Evolutionary conservation across 2,329 filamentous ascomycete species (phyloP).

Genomic region (Colletotrichum chrysophilum): DNA sequence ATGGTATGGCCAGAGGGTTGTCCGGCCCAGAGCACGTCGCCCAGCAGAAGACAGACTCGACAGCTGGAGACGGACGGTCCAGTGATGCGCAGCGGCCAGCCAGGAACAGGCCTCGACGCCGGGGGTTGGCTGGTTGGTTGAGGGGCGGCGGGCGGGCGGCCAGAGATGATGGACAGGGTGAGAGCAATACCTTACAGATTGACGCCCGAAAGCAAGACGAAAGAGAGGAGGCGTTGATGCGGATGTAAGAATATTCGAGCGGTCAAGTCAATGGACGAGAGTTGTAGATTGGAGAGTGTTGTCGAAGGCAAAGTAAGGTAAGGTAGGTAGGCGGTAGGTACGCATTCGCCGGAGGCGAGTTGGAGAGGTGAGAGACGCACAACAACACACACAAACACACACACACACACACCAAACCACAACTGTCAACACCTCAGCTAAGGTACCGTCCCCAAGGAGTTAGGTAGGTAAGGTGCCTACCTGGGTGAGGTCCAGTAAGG

Average conservation of each 20-base stretch:
- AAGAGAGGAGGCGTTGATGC: neutral
- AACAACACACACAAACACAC: neutral
- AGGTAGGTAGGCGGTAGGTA: neutral
- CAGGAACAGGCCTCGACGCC: conserved; percentile 15
- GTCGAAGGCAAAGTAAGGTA: neutral
- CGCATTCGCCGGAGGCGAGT: neutral
- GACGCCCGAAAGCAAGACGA: neutral
- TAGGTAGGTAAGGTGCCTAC: neutral
- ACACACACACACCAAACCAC: neutral
- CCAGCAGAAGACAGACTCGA: neutral
- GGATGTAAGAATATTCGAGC: neutral
- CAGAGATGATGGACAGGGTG: neutral
- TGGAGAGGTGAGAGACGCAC: neutral
- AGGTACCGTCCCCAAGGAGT: neutral
- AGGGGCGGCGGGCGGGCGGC: neutral
- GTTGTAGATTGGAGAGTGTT: neutral
- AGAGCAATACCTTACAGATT: neutral
- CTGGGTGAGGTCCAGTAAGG: neutral
- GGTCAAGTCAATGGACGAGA: neutral
- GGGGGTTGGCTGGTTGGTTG: neutral
- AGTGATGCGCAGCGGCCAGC: conserved; percentile 15
- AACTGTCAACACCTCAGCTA: neutral
- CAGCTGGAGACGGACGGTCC: conserved; percentile 20
- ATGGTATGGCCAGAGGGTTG: conserved; percentile 9
- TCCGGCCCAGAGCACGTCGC: neutral